These are phyloP conservation scores for Talaromyces sp. DNA, from an alignment of 2,329 filamentous ascomycete species.

Conservation along the genomic window DNA sequence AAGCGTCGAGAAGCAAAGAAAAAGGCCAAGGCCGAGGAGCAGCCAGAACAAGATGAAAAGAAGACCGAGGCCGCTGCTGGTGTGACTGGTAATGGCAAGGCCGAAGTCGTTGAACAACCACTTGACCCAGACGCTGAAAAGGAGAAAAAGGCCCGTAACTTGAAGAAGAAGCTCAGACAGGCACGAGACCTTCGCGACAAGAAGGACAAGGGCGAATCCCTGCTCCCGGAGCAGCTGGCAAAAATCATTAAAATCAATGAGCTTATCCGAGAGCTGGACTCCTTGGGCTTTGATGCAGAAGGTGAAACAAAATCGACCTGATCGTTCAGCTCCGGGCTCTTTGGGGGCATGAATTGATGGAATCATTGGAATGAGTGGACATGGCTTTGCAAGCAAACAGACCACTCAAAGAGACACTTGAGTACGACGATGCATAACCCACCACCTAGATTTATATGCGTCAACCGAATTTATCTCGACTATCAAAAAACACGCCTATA, in stretches of 20 bases:
- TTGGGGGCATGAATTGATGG: background rate
- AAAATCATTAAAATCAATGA: slow-evolving; percentile 98
- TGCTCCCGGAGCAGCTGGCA: slow-evolving; percentile 90
- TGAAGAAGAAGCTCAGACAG: slow-evolving; percentile 93
- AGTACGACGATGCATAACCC: background rate
- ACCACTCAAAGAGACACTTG: background rate
- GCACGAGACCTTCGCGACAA: slow-evolving; percentile 85
- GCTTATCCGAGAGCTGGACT: slow-evolving; percentile 79
- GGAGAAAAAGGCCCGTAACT: slow-evolving; percentile 85
- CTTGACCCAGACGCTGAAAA: slow-evolving; percentile 66
- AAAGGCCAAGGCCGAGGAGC: slow-evolving; percentile 41
- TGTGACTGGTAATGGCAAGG: no score
- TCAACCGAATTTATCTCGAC: background rate
- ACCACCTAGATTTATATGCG: background rate
- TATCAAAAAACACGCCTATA: background rate
- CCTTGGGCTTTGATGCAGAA: slow-evolving; percentile 75
- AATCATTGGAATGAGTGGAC: background rate
- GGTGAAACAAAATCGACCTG: slow-evolving; percentile 49
- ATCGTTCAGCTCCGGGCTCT: background rate
- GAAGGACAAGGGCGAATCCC: slow-evolving; percentile 75
- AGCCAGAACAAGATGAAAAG: slow-evolving; percentile 25
- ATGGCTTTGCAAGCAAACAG: background rate
- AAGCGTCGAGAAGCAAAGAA: slow-evolving; percentile 66
- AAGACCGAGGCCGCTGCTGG: slow-evolving; percentile 3
- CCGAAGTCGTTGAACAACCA: slow-evolving; percentile 13